Percentiles rank a stretch among this genome's conserved stretches.
Conservation (phyloP, 2,329 filamentous ascomycete genomes). For the Zymoseptoria brevis region DNA sequence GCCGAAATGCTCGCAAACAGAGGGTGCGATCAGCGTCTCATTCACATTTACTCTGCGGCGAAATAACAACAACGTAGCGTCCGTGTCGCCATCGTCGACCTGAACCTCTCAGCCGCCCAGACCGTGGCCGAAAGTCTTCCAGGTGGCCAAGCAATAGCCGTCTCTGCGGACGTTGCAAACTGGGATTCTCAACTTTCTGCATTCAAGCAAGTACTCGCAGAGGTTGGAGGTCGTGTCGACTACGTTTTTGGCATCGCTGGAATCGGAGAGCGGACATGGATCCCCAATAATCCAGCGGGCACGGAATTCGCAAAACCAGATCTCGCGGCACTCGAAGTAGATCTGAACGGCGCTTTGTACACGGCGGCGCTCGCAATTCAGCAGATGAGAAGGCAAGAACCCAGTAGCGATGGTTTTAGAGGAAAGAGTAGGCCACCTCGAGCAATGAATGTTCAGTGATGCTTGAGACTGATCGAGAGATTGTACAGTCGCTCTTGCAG, state of each 20-base stretch:
- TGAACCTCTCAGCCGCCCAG: slow-evolving; percentile 23
- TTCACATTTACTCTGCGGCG: neutral
- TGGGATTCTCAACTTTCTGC: slow-evolving; percentile 33
- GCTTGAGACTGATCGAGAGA: neutral
- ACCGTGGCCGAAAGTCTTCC: slow-evolving; percentile 21
- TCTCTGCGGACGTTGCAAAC: slow-evolving; percentile 28
- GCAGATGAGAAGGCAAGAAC: slow-evolving; percentile 37
- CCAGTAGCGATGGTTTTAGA: slow-evolving; percentile 26
- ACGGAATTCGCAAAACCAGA: slow-evolving; percentile 33
- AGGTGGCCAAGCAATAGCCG: slow-evolving; percentile 15
- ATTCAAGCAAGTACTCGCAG: slow-evolving; percentile 30
- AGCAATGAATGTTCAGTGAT: neutral
- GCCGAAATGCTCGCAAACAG: slow-evolving; percentile 24
- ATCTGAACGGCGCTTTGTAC: slow-evolving; percentile 38
- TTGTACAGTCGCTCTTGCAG: slow-evolving; percentile 23
- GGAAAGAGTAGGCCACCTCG: slow-evolving; percentile 32
- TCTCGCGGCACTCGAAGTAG: slow-evolving; percentile 33
- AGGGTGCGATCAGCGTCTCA: slow-evolving; percentile 8
- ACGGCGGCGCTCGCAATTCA: slow-evolving; percentile 37
- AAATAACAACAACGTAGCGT: slow-evolving; percentile 30
- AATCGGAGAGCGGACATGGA: slow-evolving; percentile 34
- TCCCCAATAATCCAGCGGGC: slow-evolving; percentile 21
- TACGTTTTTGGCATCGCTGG: slow-evolving; percentile 37
- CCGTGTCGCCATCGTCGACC: slow-evolving; percentile 43
- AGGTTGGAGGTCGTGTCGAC: slow-evolving; percentile 31